phyloP scores from a whole-genome alignment of 108 stramenopile species.

The Hondaea fermentalgiana region DNA sequence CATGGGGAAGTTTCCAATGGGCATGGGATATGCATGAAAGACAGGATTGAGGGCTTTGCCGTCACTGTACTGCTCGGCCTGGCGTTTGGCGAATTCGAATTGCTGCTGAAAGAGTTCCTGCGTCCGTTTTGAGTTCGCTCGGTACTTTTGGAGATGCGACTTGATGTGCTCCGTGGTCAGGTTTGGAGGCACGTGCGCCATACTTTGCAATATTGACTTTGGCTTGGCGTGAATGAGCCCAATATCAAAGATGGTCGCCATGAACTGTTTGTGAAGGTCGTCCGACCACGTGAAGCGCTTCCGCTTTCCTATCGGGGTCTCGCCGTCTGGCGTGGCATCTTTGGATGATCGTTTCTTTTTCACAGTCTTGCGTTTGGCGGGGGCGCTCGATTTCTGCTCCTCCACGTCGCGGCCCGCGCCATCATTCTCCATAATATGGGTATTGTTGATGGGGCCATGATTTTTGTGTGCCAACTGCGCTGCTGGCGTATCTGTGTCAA shows the following conservation, averaged over 20 bases:
- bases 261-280: slow-evolving; percentile 14
- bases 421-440: neutral
- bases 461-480: neutral
- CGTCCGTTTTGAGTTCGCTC: slow-evolving; percentile 39
- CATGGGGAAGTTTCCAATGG: neutral
- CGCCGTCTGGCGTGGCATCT: neutral
- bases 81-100: neutral
- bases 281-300: slow-evolving; percentile 15
- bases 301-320: neutral
- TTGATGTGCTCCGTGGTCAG: slow-evolving; percentile 61
- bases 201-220: slow-evolving; percentile 49
- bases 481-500: no score
- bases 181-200: slow-evolving; percentile 26
- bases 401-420: neutral
- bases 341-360: neutral
- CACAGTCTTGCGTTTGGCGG: neutral
- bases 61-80: neutral
- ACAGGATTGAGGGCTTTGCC: neutral
- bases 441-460: neutral
- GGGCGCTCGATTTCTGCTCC: neutral
- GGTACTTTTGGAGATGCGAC: slow-evolving; percentile 57
- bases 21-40: neutral
- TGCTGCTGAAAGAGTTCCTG: slow-evolving; percentile 46
- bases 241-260: slow-evolving; percentile 46
- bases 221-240: slow-evolving; percentile 48